phyloP scores from a whole-genome alignment of 495 filamentous ascomycete genomes.

The Tuber microsphaerosporum region DNA sequence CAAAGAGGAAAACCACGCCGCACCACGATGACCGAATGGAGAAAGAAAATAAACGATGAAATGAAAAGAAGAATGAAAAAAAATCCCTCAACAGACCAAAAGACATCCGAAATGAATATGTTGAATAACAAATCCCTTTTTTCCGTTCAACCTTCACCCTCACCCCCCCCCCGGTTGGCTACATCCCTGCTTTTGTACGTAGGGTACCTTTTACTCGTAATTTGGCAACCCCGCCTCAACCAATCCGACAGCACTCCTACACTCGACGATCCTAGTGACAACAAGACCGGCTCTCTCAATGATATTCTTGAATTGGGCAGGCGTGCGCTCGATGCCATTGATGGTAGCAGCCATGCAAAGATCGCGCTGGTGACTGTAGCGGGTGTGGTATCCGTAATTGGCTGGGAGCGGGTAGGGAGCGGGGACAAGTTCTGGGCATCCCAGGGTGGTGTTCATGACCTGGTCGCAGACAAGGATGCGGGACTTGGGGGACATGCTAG shows the following conservation, averaged over 20 bases:
- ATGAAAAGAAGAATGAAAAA: neutral
- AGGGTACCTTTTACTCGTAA: neutral
- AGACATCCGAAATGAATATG: neutral
- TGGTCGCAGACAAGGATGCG: constrained; percentile 45
- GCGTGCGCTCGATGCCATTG: constrained; percentile 45
- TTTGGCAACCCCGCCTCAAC: constrained; percentile 37
- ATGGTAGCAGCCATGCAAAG: constrained; percentile 44
- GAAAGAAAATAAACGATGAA: neutral
- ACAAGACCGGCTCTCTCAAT: constrained; percentile 40
- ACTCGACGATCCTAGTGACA: constrained; percentile 42
- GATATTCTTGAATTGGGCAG: constrained; percentile 39
- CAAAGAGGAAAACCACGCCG: neutral
- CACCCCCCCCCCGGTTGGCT: neutral
- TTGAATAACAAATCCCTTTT: neutral
- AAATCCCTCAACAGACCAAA: neutral
- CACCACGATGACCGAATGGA: neutral
- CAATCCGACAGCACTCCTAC: constrained; percentile 38
- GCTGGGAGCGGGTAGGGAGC: constrained; percentile 42
- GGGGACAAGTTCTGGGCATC: constrained; percentile 33
- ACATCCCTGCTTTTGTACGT: neutral
- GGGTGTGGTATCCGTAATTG: constrained; percentile 42
- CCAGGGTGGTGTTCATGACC: constrained; percentile 45
- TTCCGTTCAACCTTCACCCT: neutral
- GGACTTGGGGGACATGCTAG: constrained; percentile 39
- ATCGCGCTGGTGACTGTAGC: constrained; percentile 43